These are phyloP conservation scores for Thalassiosira hispida DNA, from an alignment of 352 stramenopile genomes.

Conservation along the genomic window DNA sequence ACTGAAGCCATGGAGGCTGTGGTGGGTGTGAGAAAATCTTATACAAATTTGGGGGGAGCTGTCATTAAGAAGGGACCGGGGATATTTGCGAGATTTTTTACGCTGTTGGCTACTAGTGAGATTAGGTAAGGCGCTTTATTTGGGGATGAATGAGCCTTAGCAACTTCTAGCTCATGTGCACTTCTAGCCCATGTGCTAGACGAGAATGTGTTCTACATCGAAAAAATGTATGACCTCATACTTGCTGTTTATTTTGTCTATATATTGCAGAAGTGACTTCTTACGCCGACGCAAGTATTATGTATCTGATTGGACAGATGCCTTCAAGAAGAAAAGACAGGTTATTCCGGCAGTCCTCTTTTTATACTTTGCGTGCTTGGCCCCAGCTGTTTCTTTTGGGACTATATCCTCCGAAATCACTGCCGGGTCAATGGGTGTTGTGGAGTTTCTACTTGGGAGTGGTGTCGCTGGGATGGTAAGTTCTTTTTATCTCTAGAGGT, in stretches of 20 bases:
- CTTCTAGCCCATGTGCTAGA: too few relatives aligned
- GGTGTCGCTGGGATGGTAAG: constrained; percentile 78
- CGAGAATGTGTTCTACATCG: too few relatives aligned
- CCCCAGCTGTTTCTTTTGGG: constrained; percentile 87
- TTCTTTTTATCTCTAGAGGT: constrained; percentile 7
- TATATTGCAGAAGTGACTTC: constrained; percentile 60
- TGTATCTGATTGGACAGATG: constrained; percentile 83
- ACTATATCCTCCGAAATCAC: constrained; percentile 86
- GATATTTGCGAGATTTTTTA: constrained; percentile 49
- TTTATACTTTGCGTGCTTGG: constrained; percentile 89
- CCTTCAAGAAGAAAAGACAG: constrained; percentile 74
- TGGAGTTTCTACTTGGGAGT: constrained; percentile 82
- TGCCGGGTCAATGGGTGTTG: constrained; percentile 84
- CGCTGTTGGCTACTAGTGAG: constrained; percentile 28
- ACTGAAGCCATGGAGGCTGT: constrained; percentile 24
- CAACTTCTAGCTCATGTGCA: too few relatives aligned
- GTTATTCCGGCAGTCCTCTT: constrained; percentile 85
- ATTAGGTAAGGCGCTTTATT: constrained; percentile 39
- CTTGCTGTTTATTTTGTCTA: neutral
- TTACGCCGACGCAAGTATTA: constrained; percentile 63
- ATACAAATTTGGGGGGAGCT: constrained; percentile 45
- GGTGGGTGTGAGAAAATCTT: constrained; percentile 45
- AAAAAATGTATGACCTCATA: constrained; percentile 16
- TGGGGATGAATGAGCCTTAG: neutral
- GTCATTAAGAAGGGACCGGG: constrained; percentile 40